Percentiles rank a stretch among this genome's conserved stretches.
phyloP scores from a whole-genome alignment of 305 asterid genomes.

The Fraxinus nigra region DNA sequence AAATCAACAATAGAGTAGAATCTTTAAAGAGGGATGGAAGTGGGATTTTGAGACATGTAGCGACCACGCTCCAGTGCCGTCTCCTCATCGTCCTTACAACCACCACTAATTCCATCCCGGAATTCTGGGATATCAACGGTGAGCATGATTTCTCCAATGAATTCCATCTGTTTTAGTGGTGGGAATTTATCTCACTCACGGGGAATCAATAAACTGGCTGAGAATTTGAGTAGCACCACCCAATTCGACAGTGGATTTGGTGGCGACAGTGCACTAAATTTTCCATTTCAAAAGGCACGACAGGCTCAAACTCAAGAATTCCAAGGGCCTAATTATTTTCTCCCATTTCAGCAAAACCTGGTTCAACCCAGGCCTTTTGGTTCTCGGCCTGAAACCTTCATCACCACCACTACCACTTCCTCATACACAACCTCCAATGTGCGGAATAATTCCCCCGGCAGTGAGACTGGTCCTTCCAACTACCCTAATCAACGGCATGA shows the following conservation, averaged over 20 bases:
- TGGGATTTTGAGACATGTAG: neutral
- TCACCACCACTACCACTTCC: slow-evolving; percentile 14
- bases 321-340: slow-evolving; percentile 19
- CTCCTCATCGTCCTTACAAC: neutral
- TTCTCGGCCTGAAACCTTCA: slow-evolving; percentile 36
- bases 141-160: slow-evolving; percentile 19
- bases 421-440: slow-evolving; percentile 22
- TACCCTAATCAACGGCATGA: slow-evolving; percentile 31
- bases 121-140: neutral
- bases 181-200: slow-evolving; percentile 28
- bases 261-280: slow-evolving; percentile 25
- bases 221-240: slow-evolving; percentile 22
- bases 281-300: slow-evolving; percentile 11
- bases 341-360: slow-evolving; percentile 22
- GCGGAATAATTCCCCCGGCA: slow-evolving; percentile 23
- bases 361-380: slow-evolving; percentile 22
- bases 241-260: slow-evolving; percentile 26
- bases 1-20: neutral
- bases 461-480: slow-evolving; percentile 34
- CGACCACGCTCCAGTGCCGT: neutral
- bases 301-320: slow-evolving; percentile 24
- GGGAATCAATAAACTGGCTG: slow-evolving; percentile 21
- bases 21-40: neutral
- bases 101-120: slow-evolving; percentile 15
- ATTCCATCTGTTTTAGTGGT: slow-evolving; percentile 27